Percentiles rank a stretch among this genome's conserved stretches.
These are phyloP conservation scores for Mitragyna speciosa DNA, from an alignment of 257 asterid species.

Conservation along the genomic window DNA sequence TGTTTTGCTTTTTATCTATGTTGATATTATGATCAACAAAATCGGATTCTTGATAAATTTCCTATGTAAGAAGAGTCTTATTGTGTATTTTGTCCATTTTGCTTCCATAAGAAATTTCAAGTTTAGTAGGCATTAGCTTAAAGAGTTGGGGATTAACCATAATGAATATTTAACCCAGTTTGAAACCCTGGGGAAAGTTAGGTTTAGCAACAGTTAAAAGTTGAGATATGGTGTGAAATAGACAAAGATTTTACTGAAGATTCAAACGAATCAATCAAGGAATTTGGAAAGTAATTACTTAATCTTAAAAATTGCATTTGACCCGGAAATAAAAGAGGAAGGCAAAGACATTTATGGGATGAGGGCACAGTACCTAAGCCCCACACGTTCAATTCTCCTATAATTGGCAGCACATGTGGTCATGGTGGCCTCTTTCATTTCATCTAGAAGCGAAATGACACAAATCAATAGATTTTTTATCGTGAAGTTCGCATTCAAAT, in stretches of 20 bases:
- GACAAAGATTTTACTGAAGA: neutral
- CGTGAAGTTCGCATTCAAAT: conserved; percentile 6
- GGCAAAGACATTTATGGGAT: neutral
- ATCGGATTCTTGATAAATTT: too few relatives aligned
- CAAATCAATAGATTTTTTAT: neutral
- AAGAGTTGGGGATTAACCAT: neutral
- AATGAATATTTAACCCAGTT: neutral
- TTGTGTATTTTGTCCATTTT: neutral
- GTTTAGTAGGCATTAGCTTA: neutral
- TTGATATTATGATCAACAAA: too few relatives aligned
- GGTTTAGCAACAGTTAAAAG: neutral
- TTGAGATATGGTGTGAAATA: neutral
- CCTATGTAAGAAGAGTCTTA: neutral
- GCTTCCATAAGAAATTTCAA: neutral
- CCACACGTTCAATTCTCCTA: neutral
- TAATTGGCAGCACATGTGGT: neutral
- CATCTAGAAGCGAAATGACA: neutral
- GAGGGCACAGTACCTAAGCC: neutral
- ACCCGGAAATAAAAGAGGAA: neutral
- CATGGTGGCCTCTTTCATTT: neutral
- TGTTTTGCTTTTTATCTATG: too few relatives aligned
- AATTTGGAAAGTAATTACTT: neutral
- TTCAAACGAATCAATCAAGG: neutral
- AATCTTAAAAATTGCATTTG: neutral
- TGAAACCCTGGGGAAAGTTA: neutral